phyloP scores from a whole-genome alignment of 75 land plant genomes.

The Isoetes taiwanensis region DNA sequence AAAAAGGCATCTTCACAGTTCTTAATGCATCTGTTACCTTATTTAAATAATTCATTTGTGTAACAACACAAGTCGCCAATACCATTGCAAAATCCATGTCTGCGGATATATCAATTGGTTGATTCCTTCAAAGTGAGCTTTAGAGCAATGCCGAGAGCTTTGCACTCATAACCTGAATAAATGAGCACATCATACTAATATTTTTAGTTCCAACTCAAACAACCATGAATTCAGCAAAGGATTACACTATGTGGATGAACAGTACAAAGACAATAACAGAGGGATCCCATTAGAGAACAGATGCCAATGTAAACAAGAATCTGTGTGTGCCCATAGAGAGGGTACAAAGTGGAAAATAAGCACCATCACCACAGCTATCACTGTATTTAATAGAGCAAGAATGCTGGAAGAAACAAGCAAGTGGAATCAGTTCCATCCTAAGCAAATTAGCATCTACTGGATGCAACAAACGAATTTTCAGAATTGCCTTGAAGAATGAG shows the following conservation, averaged over 20 bases:
- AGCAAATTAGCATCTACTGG: neutral
- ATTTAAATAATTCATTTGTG: slow-evolving; percentile 65
- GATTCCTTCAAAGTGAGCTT: slow-evolving; percentile 55
- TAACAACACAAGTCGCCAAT: slow-evolving; percentile 42
- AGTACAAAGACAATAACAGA: too few relatives aligned
- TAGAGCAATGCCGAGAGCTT: slow-evolving; percentile 73
- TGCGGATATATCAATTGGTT: slow-evolving; percentile 44
- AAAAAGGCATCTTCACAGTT: too few relatives aligned
- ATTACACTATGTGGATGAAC: too few relatives aligned
- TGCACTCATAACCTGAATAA: slow-evolving; percentile 74
- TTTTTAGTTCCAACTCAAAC: too few relatives aligned
- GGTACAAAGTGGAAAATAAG: slow-evolving; percentile 19
- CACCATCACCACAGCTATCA: slow-evolving; percentile 10
- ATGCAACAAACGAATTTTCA: too few relatives aligned
- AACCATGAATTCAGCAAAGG: too few relatives aligned
- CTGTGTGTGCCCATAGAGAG: slow-evolving; percentile 23
- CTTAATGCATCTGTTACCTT: slow-evolving; percentile 29
- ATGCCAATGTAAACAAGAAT: slow-evolving; percentile 21
- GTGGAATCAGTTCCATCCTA: neutral
- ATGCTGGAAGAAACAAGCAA: slow-evolving; percentile 13
- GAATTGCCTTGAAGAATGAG: too few relatives aligned
- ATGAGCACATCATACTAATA: too few relatives aligned
- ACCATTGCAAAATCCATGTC: slow-evolving; percentile 65
- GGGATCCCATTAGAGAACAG: slow-evolving; percentile 29
- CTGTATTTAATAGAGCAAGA: slow-evolving; percentile 14